These are phyloP conservation scores for Starmerella powellii DNA, from an alignment of 805 yeast genomes.

Conservation along the genomic window DNA sequence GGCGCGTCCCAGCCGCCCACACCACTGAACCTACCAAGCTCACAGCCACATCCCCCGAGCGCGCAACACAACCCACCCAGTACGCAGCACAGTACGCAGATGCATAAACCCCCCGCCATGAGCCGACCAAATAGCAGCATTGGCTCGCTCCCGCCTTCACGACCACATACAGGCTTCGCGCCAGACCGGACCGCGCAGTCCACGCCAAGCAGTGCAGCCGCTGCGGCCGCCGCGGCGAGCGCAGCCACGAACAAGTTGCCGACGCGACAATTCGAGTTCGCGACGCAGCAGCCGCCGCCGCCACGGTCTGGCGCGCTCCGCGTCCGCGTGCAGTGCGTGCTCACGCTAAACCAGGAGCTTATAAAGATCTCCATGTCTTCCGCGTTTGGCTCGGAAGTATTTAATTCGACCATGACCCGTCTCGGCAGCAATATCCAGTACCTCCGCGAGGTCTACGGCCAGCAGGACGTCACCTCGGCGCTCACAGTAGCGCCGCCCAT, in stretches of 20 bases:
- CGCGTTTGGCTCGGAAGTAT: slow-evolving; percentile 10
- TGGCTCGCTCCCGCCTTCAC: not conserved
- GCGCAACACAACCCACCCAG: no score
- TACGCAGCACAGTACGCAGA: not conserved
- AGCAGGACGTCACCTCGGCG: slow-evolving; percentile 3
- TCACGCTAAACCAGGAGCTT: slow-evolving; percentile 21
- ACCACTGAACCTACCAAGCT: not conserved
- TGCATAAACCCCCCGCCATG: no score
- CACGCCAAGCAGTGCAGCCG: not conserved
- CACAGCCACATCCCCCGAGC: no score
- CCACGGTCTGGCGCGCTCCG: slow-evolving; percentile 11
- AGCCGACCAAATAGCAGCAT: not conserved
- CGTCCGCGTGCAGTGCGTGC: slow-evolving; percentile 15
- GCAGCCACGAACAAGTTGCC: slow-evolving; percentile 1
- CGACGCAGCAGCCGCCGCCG: slow-evolving; percentile 16
- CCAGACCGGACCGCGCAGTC: not conserved
- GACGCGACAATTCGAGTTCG: slow-evolving; percentile 16
- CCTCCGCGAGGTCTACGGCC: slow-evolving; percentile 19
- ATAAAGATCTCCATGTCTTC: slow-evolving; percentile 12
- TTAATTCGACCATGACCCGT: slow-evolving; percentile 26
- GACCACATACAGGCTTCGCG: not conserved
- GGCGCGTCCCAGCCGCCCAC: not conserved
- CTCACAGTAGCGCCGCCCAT: slow-evolving; percentile 24
- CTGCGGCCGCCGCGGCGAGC: slow-evolving; percentile 3
- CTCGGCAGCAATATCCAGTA: slow-evolving; percentile 30